Base-by-base conservation (phyloP, 352 stramenopile species). In the Globisporangium nagaii region DNA sequence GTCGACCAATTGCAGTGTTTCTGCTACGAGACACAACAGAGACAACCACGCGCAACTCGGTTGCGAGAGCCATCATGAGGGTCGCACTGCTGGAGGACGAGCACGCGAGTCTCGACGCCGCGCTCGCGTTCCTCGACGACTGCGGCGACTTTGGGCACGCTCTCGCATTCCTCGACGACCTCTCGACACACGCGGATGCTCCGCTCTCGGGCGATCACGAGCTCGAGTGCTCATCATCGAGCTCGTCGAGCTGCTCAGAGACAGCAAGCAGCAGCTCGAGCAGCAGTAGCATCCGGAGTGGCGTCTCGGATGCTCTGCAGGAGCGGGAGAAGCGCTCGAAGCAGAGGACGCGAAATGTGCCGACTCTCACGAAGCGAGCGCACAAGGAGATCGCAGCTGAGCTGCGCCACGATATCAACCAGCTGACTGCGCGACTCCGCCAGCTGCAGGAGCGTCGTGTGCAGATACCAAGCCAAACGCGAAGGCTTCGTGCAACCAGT, bases 61-160 rank as follows among this genome's bases (percentile, higher is more conserved):
- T n/a, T n/a, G n/a, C n/a, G n/a, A n/a, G n/a, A n/a, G n/a, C n/a
- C n/a, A n/a, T n/a, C n/a, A n/a, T n/a, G n/a, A n/a, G n/a, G n/a
- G n/a, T n/a, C n/a, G n/a, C n/a, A n/a, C n/a, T n/a, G n/a, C n/a
- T 52, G 22, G 56, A 68, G 2, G 50, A 68, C n/a, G 56, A 64
- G 17, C 32, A 40, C 19, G 56, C 61, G 24, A 60, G 44, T n/a
- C 36, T 68, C 19, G 50, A 64, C 15, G 61, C 57, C 22, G 48
- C 60, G 20, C 36, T 68, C 22, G 56, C 37, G 41, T 64, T 68
- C 35, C 27, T 68, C 36, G 61, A 65, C 20, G 49, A 39, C 42
- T 67, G 34, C 31, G 51, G 19, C 2, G 41, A 34, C 8, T 12
- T 7, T 8, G 20, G 22, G 15, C 20, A 10, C 15, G 39, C n/a